Percentiles rank a stretch among this genome's conserved stretches.
Conservation (phyloP, 192 early-diverging fungal species). For the Paraglomus brasilianum region DNA sequence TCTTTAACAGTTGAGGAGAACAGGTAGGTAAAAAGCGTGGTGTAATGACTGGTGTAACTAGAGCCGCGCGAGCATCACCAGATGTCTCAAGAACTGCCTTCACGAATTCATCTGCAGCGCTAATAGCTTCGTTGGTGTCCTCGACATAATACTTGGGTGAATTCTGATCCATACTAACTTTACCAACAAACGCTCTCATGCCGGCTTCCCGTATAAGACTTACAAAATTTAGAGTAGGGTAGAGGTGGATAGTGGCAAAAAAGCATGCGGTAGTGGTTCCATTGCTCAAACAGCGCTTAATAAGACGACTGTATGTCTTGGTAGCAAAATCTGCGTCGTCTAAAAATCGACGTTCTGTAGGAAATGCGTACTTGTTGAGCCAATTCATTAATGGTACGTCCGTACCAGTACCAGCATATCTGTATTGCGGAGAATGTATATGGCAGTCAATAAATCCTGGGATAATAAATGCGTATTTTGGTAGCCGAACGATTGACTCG, state of each 20-base stretch:
- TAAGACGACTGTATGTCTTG: constrained; percentile 52
- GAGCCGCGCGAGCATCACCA: constrained; percentile 19
- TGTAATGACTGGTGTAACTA: constrained; percentile 71
- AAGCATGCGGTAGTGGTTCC: constrained; percentile 85
- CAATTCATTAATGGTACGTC: constrained; percentile 78
- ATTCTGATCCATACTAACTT: constrained; percentile 84
- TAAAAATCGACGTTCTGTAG: constrained; percentile 62
- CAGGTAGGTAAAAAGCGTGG: constrained; percentile 79
- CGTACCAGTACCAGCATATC: constrained; percentile 75
- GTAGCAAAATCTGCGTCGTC: constrained; percentile 57
- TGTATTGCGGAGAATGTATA: constrained; percentile 82
- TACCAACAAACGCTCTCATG: constrained; percentile 81
- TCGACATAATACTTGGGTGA: constrained; percentile 68
- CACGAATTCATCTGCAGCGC: constrained; percentile 55
- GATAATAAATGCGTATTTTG: constrained; percentile 60
- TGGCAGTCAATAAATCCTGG: constrained; percentile 86
- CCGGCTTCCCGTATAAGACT: constrained; percentile 60
- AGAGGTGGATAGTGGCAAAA: constrained; percentile 76
- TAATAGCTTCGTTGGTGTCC: constrained; percentile 54
- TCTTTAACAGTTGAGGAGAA: constrained; percentile 57
- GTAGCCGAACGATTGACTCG: constrained; percentile 31
- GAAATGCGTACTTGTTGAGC: constrained; percentile 80
- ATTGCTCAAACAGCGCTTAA: constrained; percentile 59
- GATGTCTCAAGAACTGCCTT: constrained; percentile 34
- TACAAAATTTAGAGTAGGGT: constrained; percentile 62